Conservation (phyloP, 2,329 filamentous ascomycete species). For the Talaromyces sp. region DNA sequence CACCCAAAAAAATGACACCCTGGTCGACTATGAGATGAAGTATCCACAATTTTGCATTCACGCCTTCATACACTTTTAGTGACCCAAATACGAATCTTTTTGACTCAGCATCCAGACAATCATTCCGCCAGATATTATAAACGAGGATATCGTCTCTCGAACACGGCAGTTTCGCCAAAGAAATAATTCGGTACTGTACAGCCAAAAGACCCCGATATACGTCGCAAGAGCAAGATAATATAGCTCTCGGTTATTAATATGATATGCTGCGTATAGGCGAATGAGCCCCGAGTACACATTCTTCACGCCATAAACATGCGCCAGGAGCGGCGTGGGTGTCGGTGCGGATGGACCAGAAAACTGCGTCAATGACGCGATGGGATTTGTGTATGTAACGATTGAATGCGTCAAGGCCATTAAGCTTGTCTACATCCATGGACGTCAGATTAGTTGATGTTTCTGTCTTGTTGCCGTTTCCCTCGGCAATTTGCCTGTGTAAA, state of each 20-base stretch:
- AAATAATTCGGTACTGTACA: conserved; percentile 4
- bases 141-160: background rate
- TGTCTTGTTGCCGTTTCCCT: background rate
- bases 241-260: conserved; percentile 25
- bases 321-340: conserved; percentile 21
- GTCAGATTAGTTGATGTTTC: background rate
- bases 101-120: conserved; percentile 3
- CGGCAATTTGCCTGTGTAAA: background rate
- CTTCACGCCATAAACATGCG: conserved; percentile 32
- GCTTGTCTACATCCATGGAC: conserved; percentile 12
- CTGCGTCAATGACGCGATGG: conserved; percentile 14
- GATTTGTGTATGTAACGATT: conserved; percentile 23
- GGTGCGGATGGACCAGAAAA: conserved; percentile 27
- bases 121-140: background rate
- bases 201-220: conserved; percentile 25
- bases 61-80: background rate
- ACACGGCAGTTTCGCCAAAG: conserved; percentile 4
- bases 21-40: background rate
- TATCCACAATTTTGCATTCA: no score
- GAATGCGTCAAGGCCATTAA: conserved; percentile 19
- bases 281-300: conserved; percentile 32
- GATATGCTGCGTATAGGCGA: conserved; percentile 29
- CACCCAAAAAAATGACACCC: background rate
- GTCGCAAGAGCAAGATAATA: conserved; percentile 28
- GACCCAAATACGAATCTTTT: conserved; percentile 3